Percentiles rank a stretch among this genome's conserved stretches.
Conservation (phyloP, 352 stramenopile species). For the Phytophthora nicotianae region DNA sequence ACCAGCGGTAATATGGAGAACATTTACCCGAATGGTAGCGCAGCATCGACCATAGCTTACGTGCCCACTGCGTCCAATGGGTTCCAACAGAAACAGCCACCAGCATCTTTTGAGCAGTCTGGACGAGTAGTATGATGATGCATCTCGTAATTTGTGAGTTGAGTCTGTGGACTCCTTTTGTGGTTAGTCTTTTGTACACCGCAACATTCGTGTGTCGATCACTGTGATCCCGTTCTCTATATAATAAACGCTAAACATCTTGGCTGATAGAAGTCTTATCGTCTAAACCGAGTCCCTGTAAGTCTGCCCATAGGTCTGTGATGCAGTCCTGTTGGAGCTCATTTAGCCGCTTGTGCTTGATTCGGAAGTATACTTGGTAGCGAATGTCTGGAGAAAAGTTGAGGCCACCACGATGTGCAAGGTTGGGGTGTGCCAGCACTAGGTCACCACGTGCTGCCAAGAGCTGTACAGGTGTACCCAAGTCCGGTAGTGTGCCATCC, state of each 20-base stretch:
- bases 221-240: conserved; percentile 25
- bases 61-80: conserved; percentile 19
- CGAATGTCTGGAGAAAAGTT: conserved; percentile 85
- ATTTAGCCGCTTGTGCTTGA: conserved; percentile 72
- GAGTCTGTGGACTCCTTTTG: conserved; percentile 16
- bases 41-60: conserved; percentile 26
- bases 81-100: conserved; percentile 26
- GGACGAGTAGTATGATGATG: conserved; percentile 60
- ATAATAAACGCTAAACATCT: conserved; percentile 38
- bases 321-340: conserved; percentile 31
- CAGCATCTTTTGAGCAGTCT: conserved; percentile 31
- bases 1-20: conserved; percentile 51
- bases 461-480: conserved; percentile 67
- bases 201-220: conserved; percentile 25
- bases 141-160: conserved; percentile 32
- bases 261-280: conserved; percentile 28
- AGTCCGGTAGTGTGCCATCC: conserved; percentile 67
- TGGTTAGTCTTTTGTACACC: conserved; percentile 24
- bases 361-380: conserved; percentile 85
- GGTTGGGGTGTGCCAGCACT: conserved; percentile 74
- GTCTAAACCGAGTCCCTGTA: conserved; percentile 49
- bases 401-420: conserved; percentile 75
- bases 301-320: conserved; percentile 54
- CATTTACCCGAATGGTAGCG: conserved; percentile 48
- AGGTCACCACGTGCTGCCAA: conserved; percentile 62